These are phyloP conservation scores for Xylariaceae sp. DNA, from an alignment of 2,329 filamentous ascomycete genomes.

Conservation along the genomic window DNA sequence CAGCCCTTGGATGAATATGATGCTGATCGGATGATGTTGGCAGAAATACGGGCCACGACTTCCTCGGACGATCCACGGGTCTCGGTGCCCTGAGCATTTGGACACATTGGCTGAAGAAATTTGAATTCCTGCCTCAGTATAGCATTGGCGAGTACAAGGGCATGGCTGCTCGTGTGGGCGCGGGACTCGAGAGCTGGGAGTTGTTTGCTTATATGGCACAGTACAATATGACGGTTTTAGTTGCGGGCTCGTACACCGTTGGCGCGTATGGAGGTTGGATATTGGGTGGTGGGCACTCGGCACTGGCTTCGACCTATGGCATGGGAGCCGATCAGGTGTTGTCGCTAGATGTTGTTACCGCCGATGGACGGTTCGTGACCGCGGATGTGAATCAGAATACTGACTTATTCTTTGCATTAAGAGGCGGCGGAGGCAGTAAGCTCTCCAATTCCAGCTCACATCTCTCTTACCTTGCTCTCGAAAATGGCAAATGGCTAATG, in stretches of 20 bases:
- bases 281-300: constrained; percentile 58
- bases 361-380: constrained; percentile 51
- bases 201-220: constrained; percentile 39
- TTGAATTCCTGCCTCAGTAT: constrained; percentile 46
- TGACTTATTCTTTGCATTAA: constrained; percentile 64
- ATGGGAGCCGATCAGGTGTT: constrained; percentile 60
- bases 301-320: constrained; percentile 53
- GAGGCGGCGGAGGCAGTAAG: constrained; percentile 55
- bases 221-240: constrained; percentile 43
- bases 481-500: not conserved
- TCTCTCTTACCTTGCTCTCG: not conserved
- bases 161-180: constrained; percentile 42
- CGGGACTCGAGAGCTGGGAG: constrained; percentile 47
- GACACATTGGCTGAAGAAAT: constrained; percentile 56
- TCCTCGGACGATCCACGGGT: constrained; percentile 53
- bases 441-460: not conserved
- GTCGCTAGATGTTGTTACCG: constrained; percentile 54
- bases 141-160: constrained; percentile 40
- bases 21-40: not conserved
- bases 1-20: not conserved
- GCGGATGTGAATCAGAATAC: constrained; percentile 54
- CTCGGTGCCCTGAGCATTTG: constrained; percentile 56
- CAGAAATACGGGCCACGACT: constrained; percentile 57
- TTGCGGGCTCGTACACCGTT: constrained; percentile 45
- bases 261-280: constrained; percentile 58